Conservation (phyloP, 768 basidiomycete genomes). For the Dacryopinax spathularia region DNA sequence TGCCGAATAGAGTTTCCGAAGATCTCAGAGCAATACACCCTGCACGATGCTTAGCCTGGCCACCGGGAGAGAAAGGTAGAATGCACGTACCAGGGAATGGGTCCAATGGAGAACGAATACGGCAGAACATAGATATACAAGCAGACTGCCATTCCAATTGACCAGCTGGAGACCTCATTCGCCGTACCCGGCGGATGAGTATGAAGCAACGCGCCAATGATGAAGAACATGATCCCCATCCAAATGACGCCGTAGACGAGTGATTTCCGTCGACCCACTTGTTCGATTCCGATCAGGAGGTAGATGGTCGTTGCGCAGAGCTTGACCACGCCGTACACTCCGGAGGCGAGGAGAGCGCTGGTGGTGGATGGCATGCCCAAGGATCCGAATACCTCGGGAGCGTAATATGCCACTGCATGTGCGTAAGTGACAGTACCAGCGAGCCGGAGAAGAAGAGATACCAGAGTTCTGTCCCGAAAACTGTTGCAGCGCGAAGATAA, state of each 20-base stretch:
- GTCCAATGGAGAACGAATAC: constrained; percentile 49
- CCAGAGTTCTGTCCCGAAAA: not conserved
- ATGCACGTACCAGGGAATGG: not conserved
- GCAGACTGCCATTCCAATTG: constrained; percentile 71
- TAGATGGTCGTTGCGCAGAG: constrained; percentile 26
- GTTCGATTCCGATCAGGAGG: constrained; percentile 25
- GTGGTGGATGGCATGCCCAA: constrained; percentile 10
- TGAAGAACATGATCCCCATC: constrained; percentile 70
- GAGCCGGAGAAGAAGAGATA: constrained; percentile 44
- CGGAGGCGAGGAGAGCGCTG: constrained; percentile 24
- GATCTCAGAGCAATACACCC: constrained; percentile 56
- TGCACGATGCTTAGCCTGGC: constrained; percentile 51
- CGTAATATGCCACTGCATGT: constrained; percentile 46
- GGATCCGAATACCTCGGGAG: constrained; percentile 23
- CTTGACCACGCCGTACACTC: constrained; percentile 29
- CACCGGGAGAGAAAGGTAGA: not conserved
- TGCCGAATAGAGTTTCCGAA: constrained; percentile 75
- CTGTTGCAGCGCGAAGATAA: constrained; percentile 27
- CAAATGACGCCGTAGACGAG: constrained; percentile 45
- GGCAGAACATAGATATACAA: constrained; percentile 78
- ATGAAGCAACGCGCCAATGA: constrained; percentile 76
- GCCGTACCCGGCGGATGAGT: constrained; percentile 44
- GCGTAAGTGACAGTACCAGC: constrained; percentile 45
- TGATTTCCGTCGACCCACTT: constrained; percentile 31
- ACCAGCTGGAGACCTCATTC: constrained; percentile 18